phyloP scores from a whole-genome alignment of 2,329 filamentous ascomycete genomes.

The Chrysoporthe austroafricana region DNA sequence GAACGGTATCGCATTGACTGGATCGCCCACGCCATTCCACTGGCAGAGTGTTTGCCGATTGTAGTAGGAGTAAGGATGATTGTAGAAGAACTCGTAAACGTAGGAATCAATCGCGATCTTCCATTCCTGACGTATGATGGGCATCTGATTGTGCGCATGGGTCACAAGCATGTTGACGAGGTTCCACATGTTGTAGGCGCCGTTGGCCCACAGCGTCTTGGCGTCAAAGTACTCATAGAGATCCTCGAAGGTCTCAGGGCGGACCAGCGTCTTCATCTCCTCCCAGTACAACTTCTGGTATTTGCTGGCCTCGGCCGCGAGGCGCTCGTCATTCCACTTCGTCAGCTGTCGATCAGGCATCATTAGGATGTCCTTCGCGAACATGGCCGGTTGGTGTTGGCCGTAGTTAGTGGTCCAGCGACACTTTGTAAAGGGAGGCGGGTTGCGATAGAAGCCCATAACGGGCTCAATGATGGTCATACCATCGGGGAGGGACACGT shows the following conservation, averaged over 20 bases:
- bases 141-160: slow-evolving; percentile 44
- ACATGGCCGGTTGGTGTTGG: slow-evolving; percentile 2
- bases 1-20: slow-evolving; percentile 21
- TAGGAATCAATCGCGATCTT: slow-evolving; percentile 22
- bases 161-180: slow-evolving; percentile 46
- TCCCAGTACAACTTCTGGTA: slow-evolving; percentile 43
- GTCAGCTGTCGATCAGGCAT: slow-evolving; percentile 15
- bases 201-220: slow-evolving; percentile 50
- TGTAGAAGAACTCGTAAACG: slow-evolving; percentile 30
- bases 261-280: slow-evolving; percentile 40
- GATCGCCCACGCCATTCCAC: slow-evolving; percentile 22
- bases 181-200: slow-evolving; percentile 54
- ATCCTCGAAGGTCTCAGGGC: slow-evolving; percentile 42
- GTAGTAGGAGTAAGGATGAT: slow-evolving; percentile 6
- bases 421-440: slow-evolving; percentile 21
- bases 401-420: slow-evolving; percentile 31
- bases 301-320: slow-evolving; percentile 27
- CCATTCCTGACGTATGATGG: slow-evolving; percentile 31
- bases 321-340: slow-evolving; percentile 16
- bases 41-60: slow-evolving; percentile 19
- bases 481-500: slow-evolving; percentile 15
- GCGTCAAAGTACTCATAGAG: slow-evolving; percentile 55
- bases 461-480: slow-evolving; percentile 25
- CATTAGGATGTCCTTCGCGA: background rate
- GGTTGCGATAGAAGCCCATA: slow-evolving; percentile 29